A percentile compares a stretch with the other conserved stretches of the same genome.
Conservation (phyloP, 768 basidiomycete genomes). For the Steccherinum ochraceum region DNA sequence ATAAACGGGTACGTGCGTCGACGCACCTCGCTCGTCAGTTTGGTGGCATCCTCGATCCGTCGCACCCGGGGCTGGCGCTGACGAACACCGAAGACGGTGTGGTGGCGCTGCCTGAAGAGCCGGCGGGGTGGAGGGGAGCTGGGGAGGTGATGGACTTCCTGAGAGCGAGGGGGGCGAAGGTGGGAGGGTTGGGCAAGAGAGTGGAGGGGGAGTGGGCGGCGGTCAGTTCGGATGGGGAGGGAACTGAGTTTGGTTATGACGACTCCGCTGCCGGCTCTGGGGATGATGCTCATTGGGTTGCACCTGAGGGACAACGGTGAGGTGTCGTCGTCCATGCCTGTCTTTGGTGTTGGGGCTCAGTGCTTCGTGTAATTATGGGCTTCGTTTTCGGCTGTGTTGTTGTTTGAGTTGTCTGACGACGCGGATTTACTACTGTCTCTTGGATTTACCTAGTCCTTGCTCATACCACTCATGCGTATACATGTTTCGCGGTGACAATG, state of each 20-base stretch:
- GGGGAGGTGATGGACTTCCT: conserved; percentile 71
- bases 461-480: too few species aligned
- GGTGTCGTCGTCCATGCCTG: too few species aligned
- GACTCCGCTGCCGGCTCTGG: conserved; percentile 6
- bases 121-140: conserved; percentile 53
- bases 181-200: conserved; percentile 42
- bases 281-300: conserved; percentile 3
- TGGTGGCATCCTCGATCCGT: conserved; percentile 32
- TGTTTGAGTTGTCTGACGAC: too few species aligned
- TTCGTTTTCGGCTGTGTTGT: too few species aligned
- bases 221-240: conserved; percentile 56
- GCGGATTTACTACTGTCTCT: too few species aligned
- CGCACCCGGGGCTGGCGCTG: background rate
- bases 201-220: conserved; percentile 69
- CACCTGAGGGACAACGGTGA: too few species aligned
- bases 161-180: conserved; percentile 63
- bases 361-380: too few species aligned
- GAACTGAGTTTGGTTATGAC: too few species aligned
- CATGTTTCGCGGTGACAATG: too few species aligned
- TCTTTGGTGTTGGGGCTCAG: too few species aligned
- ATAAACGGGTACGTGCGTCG: conserved; percentile 41
- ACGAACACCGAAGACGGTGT: conserved; percentile 19
- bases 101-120: conserved; percentile 17
- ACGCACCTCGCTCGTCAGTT: conserved; percentile 42
- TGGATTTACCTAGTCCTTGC: too few species aligned